Evolutionary conservation across 768 basidiomycete species (phyloP), one percentile per base, ranked within the genome.

Genomic region (Candolleomyces eurysporus): DNA sequence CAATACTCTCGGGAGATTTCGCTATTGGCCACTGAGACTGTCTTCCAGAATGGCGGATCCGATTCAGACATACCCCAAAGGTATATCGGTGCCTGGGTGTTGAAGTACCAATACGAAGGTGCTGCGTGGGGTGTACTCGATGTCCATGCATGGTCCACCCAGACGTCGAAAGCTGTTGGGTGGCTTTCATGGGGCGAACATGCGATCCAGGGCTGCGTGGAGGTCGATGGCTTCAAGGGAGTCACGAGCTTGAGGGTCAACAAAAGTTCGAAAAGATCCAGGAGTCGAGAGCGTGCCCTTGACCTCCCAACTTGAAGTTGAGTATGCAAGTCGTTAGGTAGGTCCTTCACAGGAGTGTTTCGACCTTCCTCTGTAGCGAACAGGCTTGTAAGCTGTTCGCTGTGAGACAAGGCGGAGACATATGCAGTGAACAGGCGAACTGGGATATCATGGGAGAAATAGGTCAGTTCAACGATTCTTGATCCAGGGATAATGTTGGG

Each of bases 91-190:
- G 83, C 87, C 10, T 67, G 65, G 14, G 76, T 70, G 52, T 81
- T 80, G 65, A 92, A 84, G 42, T 79, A 74, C 87, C 89, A 93
- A 72, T 87, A 90, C 1, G 68, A 68, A 0, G 90, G 88, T 0
- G 84, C 82, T n/a, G 73, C 64, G 57, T 74, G 70, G 8, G 82
- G 78, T 16, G 76, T 77, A 46, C 74, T 78, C 32, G 73, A 66
- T 30, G 77, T 79, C 78, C 82, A 82, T 13, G 74, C 78, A 19
- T 80, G 78, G 26, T 73, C 64, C 0, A 77, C 67, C 19, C 76
- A 74, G n/a, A 72, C 63, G 32, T 82, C 80, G 62, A 85, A 87
- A 5, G 77, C 65, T 2, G 72, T 74, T 21, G 84, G 81, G 64
- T 82, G 77, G 1, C 75, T 75, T 7, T 72, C 76, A 9, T 75